These are phyloP conservation scores for Uronychia setigera DNA, from an alignment of 73 alveolate species.

Conservation along the genomic window DNA sequence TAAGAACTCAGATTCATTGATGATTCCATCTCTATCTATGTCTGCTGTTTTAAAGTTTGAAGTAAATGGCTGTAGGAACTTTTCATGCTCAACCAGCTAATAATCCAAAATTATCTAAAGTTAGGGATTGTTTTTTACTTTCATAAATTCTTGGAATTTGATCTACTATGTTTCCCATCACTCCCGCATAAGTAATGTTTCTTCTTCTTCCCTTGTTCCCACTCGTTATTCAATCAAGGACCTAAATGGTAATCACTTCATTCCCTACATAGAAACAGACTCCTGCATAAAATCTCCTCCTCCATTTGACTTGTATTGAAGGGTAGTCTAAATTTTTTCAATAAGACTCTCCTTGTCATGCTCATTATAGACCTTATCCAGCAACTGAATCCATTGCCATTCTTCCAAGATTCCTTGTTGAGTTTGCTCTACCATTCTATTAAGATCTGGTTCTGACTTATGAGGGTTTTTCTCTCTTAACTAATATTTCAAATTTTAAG, in stretches of 20 bases:
- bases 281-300: no score
- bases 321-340: not conserved
- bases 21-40: conserved; percentile 71
- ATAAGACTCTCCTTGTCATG: not conserved
- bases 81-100: conserved; percentile 66
- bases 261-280: no score
- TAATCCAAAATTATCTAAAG: conserved; percentile 41
- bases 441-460: conserved; percentile 63
- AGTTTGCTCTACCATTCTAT: conserved; percentile 44
- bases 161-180: no score
- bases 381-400: conserved; percentile 58
- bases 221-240: no score
- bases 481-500: conserved; percentile 55
- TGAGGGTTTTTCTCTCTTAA: conserved; percentile 67
- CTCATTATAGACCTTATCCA: not conserved
- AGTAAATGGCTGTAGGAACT: conserved; percentile 63
- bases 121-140: conserved; percentile 9
- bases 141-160: conserved; percentile 2
- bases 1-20: conserved; percentile 76
- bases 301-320: not conserved
- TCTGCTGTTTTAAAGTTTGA: conserved; percentile 59
- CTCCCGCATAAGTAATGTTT: no score
- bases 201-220: no score
- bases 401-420: conserved; percentile 47
- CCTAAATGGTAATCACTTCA: no score